Conservation (phyloP, 768 basidiomycete genomes). For the Clitopilus passeckerianus region DNA sequence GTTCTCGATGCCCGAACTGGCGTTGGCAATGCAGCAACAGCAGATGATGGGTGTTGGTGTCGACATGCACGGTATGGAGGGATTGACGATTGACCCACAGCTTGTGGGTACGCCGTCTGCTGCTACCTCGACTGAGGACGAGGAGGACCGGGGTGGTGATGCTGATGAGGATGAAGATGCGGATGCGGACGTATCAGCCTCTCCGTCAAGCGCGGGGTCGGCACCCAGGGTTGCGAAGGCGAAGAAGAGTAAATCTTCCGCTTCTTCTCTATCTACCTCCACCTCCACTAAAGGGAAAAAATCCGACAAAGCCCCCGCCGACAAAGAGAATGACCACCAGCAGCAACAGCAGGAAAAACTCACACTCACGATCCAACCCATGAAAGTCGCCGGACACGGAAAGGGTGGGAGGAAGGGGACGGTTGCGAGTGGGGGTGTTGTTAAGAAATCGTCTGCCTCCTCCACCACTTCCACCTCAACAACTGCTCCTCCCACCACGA, state of each 20-base stretch:
- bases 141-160: conserved; percentile 30
- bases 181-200: conserved; percentile 13
- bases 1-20: conserved; percentile 21
- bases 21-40: conserved; percentile 10
- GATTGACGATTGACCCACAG: conserved; percentile 63
- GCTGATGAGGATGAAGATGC: conserved; percentile 20
- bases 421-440: conserved; percentile 68
- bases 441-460: conserved; percentile 44
- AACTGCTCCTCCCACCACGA: too few species aligned
- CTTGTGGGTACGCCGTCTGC: conserved; percentile 63
- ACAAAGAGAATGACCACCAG: conserved; percentile 13
- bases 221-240: too few species aligned
- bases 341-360: conserved; percentile 26
- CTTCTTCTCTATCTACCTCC: background rate
- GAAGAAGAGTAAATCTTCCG: background rate
- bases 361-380: conserved; percentile 45
- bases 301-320: conserved; percentile 8
- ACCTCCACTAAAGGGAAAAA: conserved; percentile 16
- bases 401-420: conserved; percentile 56
- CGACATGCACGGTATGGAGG: too few species aligned
- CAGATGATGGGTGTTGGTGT: conserved; percentile 17
- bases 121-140: conserved; percentile 14
- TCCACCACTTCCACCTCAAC: conserved; percentile 6
- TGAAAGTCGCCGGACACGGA: conserved; percentile 56
- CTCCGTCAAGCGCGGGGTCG: too few species aligned